These are phyloP conservation scores for Boletus pseudopeckii DNA, from an alignment of 768 basidiomycete genomes.

Conservation along the genomic window DNA sequence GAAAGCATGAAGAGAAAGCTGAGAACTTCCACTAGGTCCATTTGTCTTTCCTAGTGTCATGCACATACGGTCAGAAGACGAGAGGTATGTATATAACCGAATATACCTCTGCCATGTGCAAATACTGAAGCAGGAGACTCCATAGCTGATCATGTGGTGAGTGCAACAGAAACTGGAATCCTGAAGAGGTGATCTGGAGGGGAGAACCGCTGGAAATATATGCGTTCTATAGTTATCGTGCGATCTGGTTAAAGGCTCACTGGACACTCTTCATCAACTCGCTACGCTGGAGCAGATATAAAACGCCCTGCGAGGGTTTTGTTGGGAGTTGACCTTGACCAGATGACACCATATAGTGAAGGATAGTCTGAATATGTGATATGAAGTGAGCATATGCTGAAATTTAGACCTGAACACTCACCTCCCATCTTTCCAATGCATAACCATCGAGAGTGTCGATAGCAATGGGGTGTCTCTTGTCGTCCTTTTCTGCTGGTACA, in stretches of 20 bases:
- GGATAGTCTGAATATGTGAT: constrained; percentile 63
- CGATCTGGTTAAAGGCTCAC: constrained; percentile 39
- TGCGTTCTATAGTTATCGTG: neutral
- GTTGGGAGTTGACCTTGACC: constrained; percentile 72
- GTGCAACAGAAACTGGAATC: constrained; percentile 95
- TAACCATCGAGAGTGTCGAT: constrained; percentile 71
- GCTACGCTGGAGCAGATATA: constrained; percentile 78
- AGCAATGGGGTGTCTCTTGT: constrained; percentile 50
- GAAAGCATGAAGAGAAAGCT: constrained; percentile 96
- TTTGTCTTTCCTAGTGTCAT: constrained; percentile 64
- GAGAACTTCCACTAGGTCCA: constrained; percentile 91
- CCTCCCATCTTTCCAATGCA: constrained; percentile 91
- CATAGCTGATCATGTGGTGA: constrained; percentile 93
- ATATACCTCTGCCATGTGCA: constrained; percentile 78
- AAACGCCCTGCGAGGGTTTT: constrained; percentile 78
- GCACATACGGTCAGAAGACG: constrained; percentile 13
- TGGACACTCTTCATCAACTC: constrained; percentile 77
- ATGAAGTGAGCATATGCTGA: neutral
- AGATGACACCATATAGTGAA: constrained; percentile 98
- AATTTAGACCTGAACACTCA: constrained; percentile 29
- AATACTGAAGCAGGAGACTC: constrained; percentile 89
- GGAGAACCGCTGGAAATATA: constrained; percentile 43
- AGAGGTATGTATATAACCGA: neutral
- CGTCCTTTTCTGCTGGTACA: constrained; percentile 63
- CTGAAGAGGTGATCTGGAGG: constrained; percentile 84